Percentiles rank a stretch among this genome's conserved stretches.
These are phyloP conservation scores for Xylaria acuta DNA, from an alignment of 495 filamentous ascomycete genomes.

Conservation along the genomic window DNA sequence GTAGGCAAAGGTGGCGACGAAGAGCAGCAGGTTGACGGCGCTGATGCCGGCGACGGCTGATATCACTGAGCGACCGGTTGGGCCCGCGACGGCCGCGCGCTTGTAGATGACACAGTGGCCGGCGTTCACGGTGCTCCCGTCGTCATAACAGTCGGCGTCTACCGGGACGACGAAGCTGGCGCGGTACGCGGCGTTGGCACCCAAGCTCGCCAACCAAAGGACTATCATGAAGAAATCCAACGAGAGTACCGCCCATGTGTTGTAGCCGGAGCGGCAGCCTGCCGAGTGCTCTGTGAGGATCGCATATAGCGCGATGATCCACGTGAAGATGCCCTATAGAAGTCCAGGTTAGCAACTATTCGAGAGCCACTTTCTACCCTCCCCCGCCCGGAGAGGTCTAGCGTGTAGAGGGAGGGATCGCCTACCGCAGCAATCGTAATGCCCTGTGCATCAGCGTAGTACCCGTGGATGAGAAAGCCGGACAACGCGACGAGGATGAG, in stretches of 20 bases:
- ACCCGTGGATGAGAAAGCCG: slow-evolving; percentile 49
- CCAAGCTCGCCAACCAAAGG: slow-evolving; percentile 57
- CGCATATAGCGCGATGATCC: slow-evolving; percentile 48
- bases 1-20: slow-evolving; percentile 52
- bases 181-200: slow-evolving; percentile 48
- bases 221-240: slow-evolving; percentile 53
- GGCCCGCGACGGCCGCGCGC: slow-evolving; percentile 35
- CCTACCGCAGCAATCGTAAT: slow-evolving; percentile 52
- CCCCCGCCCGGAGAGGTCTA: background rate
- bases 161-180: slow-evolving; percentile 45
- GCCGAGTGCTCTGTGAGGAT: slow-evolving; percentile 50
- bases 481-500: slow-evolving; percentile 48
- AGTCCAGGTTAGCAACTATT: background rate
- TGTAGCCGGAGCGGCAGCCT: slow-evolving; percentile 45
- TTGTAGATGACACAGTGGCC: slow-evolving; percentile 42
- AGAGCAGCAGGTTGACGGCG: slow-evolving; percentile 52
- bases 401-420: slow-evolving; percentile 1
- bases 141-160: slow-evolving; percentile 42
- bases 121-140: slow-evolving; percentile 47
- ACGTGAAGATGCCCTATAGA: slow-evolving; percentile 52
- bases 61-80: slow-evolving; percentile 41
- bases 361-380: background rate
- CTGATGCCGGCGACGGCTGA: slow-evolving; percentile 51
- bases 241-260: slow-evolving; percentile 51
- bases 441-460: slow-evolving; percentile 46